phyloP scores from a whole-genome alignment of 2,329 filamentous ascomycete genomes.

The Talaromyces sp. region DNA sequence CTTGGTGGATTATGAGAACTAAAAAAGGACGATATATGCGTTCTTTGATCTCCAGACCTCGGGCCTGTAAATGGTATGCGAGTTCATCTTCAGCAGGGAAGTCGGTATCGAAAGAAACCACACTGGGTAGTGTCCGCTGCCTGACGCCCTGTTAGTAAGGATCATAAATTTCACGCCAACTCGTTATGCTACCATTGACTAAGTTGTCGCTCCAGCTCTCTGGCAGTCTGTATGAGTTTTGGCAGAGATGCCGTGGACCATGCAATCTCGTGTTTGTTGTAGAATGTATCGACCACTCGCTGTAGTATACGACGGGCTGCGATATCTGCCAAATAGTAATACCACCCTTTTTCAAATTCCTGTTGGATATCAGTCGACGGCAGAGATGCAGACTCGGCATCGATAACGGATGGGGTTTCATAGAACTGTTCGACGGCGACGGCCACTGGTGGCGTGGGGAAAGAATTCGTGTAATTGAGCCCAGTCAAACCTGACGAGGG shows the following conservation, averaged over 20 bases:
- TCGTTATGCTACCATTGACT: conserved; percentile 5
- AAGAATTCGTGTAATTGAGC: neutral
- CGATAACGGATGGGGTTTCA: neutral
- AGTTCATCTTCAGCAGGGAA: neutral
- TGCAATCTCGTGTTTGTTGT: conserved; percentile 2
- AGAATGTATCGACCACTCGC: conserved; percentile 1
- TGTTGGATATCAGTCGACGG: neutral
- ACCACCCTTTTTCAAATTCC: conserved; percentile 1
- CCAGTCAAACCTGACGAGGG: conserved; percentile 4
- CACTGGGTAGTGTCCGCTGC: neutral
- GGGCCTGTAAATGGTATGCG: neutral
- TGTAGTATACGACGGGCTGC: neutral
- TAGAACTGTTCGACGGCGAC: no score
- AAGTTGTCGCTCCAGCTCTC: conserved; percentile 4
- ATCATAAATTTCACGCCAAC: neutral
- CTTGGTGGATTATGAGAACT: neutral
- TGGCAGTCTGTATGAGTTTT: neutral
- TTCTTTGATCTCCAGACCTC: neutral
- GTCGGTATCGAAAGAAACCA: neutral
- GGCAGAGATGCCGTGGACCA: neutral
- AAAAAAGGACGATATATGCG: conserved; percentile 6
- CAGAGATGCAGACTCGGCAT: neutral
- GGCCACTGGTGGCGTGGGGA: neutral
- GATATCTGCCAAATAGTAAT: conserved; percentile 8
- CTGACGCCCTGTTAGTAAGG: no score